Evolutionary conservation across 2,329 filamentous ascomycete species (phyloP), one percentile per base, ranked within the genome.

Genomic region (Phaeoacremonium minimum): DNA sequence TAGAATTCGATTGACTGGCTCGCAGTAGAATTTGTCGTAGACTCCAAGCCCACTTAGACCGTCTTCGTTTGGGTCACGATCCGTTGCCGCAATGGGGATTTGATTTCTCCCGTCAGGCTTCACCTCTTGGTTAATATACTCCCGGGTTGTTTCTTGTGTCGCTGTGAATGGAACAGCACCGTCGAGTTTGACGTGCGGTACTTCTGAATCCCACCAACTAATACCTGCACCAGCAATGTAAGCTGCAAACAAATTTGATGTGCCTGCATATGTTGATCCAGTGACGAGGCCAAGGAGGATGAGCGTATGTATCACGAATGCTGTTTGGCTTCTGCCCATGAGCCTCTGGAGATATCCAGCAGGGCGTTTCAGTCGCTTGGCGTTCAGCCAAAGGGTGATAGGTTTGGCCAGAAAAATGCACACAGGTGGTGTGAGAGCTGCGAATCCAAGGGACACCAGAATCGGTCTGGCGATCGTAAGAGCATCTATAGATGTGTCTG

Each of bases 221-320:
- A 78, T 66, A 4, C 60, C 53, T 1, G 75, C 69, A 2, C 80
- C 80, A 1, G 80, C 72, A 13, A 83, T 61, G 56, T 83, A 85
- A 1, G 80, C 75, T 5, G 77, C 75, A 37, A 84, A 73, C 0
- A 85, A 57, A 30, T 71, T 73, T 0, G 80, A 83, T 0, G 80
- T 79, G 0, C 78, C 80, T 2, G 78, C 73, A 53, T 77, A 84
- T 11, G 63, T 71, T 0, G 77, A 67, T 0, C 56, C 71, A 1
- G 69, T 51, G 0, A 83, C 60, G 4, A 73, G 48, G 0, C 52
- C 67, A 1, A 80, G 33, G 0, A 85, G 55, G 0, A 77, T 47
- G 1, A 52, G 26, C 0, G 71, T 75, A 26, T 81, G 74, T 0
- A 71, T 39, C 0, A 61, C 40, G 13, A 78, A 64, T 0, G 61